These are phyloP conservation scores for Penicillium aurantiogriseum DNA, from an alignment of 2,329 filamentous ascomycete species.

Conservation along the genomic window DNA sequence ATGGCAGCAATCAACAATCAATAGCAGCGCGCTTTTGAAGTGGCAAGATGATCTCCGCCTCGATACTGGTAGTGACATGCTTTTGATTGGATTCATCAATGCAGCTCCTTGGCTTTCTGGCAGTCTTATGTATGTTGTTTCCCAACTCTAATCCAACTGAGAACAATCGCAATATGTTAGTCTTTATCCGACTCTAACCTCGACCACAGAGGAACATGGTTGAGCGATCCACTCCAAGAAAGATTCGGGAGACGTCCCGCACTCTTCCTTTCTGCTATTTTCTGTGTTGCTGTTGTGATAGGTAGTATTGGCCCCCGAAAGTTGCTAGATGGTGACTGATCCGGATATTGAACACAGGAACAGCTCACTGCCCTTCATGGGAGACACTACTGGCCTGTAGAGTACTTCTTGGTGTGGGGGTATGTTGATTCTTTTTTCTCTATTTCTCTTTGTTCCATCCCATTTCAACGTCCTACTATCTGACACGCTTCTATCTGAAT, in stretches of 20 bases:
- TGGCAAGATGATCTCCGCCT: neutral
- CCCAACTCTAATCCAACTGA: too few relatives aligned
- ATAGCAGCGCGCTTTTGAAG: slow-evolving; percentile 9
- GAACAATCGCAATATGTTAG: too few relatives aligned
- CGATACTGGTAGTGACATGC: neutral
- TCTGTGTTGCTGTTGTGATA: slow-evolving; percentile 9
- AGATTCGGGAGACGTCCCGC: slow-evolving; percentile 32
- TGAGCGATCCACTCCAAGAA: slow-evolving; percentile 25
- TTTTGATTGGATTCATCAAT: neutral
- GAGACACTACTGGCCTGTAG: slow-evolving; percentile 28
- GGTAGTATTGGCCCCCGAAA: neutral
- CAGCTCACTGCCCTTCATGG: slow-evolving; percentile 22
- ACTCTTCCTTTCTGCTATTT: slow-evolving; percentile 40
- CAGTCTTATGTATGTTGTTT: neutral
- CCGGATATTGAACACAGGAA: neutral
- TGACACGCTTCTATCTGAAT: neutral
- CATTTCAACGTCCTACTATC: neutral
- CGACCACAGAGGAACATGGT: slow-evolving; percentile 10
- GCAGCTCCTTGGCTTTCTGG: slow-evolving; percentile 2
- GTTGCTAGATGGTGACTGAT: neutral
- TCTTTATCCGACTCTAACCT: neutral
- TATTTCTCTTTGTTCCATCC: neutral
- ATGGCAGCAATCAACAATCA: slow-evolving; percentile 29
- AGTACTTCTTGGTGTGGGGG: slow-evolving; percentile 31
- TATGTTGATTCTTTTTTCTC: neutral